Evolutionary conservation across 495 filamentous ascomycete genomes (phyloP).

Genomic region (Elasticomyces elasticus): DNA sequence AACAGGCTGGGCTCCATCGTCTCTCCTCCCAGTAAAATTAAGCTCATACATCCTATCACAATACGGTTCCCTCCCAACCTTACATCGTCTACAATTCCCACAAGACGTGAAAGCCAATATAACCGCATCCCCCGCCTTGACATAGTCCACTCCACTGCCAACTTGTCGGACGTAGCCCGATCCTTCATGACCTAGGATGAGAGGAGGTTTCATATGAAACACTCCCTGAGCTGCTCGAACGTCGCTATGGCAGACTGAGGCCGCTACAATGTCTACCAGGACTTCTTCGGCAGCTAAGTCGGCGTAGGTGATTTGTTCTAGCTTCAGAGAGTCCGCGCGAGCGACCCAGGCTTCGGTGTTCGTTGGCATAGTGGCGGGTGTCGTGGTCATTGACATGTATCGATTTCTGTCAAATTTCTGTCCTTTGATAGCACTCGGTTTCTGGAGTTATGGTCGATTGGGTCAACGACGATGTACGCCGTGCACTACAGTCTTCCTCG

Average conservation of each 20-base stretch:
- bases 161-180: slow-evolving; percentile 6
- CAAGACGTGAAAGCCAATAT: slow-evolving; percentile 8
- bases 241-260: slow-evolving; percentile 14
- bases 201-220: slow-evolving; percentile 14
- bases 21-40: slow-evolving; percentile 9
- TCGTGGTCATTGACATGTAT: not conserved
- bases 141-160: slow-evolving; percentile 10
- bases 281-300: slow-evolving; percentile 6
- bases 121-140: slow-evolving; percentile 14
- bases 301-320: slow-evolving; percentile 15
- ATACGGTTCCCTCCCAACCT: slow-evolving; percentile 9
- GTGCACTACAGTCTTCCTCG: no score
- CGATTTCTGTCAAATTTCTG: no score
- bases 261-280: slow-evolving; percentile 11
- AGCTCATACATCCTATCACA: slow-evolving; percentile 6
- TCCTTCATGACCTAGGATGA: slow-evolving; percentile 20
- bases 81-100: slow-evolving; percentile 9
- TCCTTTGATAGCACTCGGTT: no score
- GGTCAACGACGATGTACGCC: no score
- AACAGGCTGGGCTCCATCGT: slow-evolving; percentile 1
- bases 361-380: slow-evolving; percentile 2
- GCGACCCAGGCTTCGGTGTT: slow-evolving; percentile 13
- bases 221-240: slow-evolving; percentile 7
- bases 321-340: not conserved
- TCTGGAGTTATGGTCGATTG: no score